Evolutionary conservation across 2,329 filamentous ascomycete genomes (phyloP).

Genomic region (Cercospora janseana): DNA sequence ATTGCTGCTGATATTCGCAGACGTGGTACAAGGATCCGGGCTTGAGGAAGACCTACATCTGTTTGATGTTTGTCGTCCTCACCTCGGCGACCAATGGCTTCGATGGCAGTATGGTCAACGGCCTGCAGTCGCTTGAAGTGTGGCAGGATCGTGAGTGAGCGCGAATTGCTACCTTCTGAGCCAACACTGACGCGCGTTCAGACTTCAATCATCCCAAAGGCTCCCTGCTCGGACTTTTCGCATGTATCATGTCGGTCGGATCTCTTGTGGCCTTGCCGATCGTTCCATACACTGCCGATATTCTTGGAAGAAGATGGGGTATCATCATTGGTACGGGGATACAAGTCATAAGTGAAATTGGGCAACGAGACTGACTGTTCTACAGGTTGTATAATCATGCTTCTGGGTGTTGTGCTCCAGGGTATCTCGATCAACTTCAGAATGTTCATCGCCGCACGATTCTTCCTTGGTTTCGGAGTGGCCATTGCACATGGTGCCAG

Average conservation of each 20-base stretch:
- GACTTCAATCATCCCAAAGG: slow-evolving; percentile 36
- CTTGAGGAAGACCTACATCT: slow-evolving; percentile 36
- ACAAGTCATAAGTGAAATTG: background rate
- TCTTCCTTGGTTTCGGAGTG: slow-evolving; percentile 42
- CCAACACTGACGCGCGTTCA: background rate
- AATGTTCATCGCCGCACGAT: slow-evolving; percentile 48
- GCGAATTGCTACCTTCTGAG: background rate
- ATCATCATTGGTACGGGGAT: slow-evolving; percentile 47
- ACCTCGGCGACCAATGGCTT: slow-evolving; percentile 48
- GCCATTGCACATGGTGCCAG: slow-evolving; percentile 41
- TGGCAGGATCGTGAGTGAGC: slow-evolving; percentile 44
- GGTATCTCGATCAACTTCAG: slow-evolving; percentile 41
- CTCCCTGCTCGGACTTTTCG: slow-evolving; percentile 45
- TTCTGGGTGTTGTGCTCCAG: slow-evolving; percentile 48
- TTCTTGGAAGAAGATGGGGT: slow-evolving; percentile 48
- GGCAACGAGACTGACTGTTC: background rate
- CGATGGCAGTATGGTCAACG: slow-evolving; percentile 54
- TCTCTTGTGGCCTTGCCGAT: slow-evolving; percentile 50
- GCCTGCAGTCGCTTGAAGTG: slow-evolving; percentile 46
- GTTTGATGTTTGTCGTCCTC: slow-evolving; percentile 37
- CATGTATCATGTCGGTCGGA: slow-evolving; percentile 52
- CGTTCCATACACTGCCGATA: slow-evolving; percentile 50
- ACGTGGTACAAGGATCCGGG: slow-evolving; percentile 38
- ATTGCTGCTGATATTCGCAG: background rate
- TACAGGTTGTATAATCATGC: slow-evolving; percentile 40